Evolutionary conservation across 2,329 filamentous ascomycete species (phyloP).

Genomic region (Ilyonectria mors-panacis): DNA sequence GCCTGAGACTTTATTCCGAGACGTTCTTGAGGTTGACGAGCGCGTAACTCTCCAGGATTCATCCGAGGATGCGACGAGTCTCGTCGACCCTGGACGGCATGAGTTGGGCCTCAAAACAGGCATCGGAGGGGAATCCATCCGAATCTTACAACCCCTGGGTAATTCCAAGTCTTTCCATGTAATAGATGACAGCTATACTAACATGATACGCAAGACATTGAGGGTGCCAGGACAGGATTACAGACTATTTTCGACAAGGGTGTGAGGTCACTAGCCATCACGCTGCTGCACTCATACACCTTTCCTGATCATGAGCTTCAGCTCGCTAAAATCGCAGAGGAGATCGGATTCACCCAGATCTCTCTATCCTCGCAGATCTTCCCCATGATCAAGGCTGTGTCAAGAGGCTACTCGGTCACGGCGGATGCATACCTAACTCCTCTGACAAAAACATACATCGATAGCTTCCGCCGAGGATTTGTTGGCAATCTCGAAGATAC

Average conservation of each 20-base stretch:
- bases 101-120: conserved; percentile 73
- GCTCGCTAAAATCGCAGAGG: conserved; percentile 51
- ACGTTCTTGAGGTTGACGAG: conserved; percentile 88
- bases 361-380: conserved; percentile 37
- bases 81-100: neutral
- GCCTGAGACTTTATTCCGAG: conserved; percentile 86
- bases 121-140: conserved; percentile 76
- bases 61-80: conserved; percentile 69
- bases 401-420: conserved; percentile 56
- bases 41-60: conserved; percentile 88
- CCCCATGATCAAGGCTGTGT: conserved; percentile 59
- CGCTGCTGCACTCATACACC: conserved; percentile 79
- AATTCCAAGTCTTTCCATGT: neutral
- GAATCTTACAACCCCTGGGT: conserved; percentile 64
- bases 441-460: conserved; percentile 53
- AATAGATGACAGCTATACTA: neutral
- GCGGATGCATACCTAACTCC: conserved; percentile 61
- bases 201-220: conserved; percentile 64
- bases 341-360: conserved; percentile 53
- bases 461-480: conserved; percentile 47
- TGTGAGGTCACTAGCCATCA: conserved; percentile 66
- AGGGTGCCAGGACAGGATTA: conserved; percentile 67
- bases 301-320: conserved; percentile 68
- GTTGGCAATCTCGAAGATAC: conserved; percentile 51
- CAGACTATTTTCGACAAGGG: conserved; percentile 73